A percentile compares a stretch with the other conserved stretches of the same genome.
These are phyloP conservation scores for Cytospora chrysosperma DNA, from an alignment of 2,329 filamentous ascomycete species.

Conservation along the genomic window DNA sequence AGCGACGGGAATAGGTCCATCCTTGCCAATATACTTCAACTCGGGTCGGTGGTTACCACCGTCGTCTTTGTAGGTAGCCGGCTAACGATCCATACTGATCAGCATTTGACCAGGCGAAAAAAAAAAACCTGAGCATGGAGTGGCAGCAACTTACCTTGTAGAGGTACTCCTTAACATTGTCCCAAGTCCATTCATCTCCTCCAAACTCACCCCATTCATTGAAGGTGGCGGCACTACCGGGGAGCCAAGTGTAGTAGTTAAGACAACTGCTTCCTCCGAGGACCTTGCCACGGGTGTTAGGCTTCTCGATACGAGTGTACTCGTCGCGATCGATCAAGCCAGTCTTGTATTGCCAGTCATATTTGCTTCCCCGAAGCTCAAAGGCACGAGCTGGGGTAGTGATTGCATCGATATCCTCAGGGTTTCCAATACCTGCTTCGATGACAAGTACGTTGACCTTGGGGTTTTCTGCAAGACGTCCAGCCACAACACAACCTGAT, in stretches of 20 bases:
- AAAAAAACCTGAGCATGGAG: too few species aligned
- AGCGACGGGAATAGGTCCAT: constrained; percentile 53
- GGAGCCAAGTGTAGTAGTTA: constrained; percentile 66
- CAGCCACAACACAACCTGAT: constrained; percentile 48
- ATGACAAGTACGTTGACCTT: constrained; percentile 47
- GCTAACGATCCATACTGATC: background rate
- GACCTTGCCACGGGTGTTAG: constrained; percentile 59
- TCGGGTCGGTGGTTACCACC: constrained; percentile 42
- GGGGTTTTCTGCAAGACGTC: constrained; percentile 50
- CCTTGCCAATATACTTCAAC: constrained; percentile 49
- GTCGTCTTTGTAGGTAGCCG: constrained; percentile 59
- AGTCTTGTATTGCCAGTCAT: constrained; percentile 62
- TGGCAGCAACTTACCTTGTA: constrained; percentile 43
- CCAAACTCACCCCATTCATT: constrained; percentile 72
- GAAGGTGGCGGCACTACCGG: constrained; percentile 56
- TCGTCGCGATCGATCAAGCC: constrained; percentile 59
- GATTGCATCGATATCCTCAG: constrained; percentile 49
- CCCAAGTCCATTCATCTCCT: constrained; percentile 65
- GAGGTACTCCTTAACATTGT: constrained; percentile 49
- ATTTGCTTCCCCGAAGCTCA: constrained; percentile 51
- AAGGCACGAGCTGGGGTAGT: constrained; percentile 54
- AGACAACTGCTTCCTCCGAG: constrained; percentile 58
- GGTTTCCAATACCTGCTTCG: constrained; percentile 49
- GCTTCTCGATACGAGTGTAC: constrained; percentile 62
- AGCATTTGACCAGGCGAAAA: too few species aligned